Conservation (phyloP, 2,329 filamentous ascomycete species). For the Geosmithia flava region DNA sequence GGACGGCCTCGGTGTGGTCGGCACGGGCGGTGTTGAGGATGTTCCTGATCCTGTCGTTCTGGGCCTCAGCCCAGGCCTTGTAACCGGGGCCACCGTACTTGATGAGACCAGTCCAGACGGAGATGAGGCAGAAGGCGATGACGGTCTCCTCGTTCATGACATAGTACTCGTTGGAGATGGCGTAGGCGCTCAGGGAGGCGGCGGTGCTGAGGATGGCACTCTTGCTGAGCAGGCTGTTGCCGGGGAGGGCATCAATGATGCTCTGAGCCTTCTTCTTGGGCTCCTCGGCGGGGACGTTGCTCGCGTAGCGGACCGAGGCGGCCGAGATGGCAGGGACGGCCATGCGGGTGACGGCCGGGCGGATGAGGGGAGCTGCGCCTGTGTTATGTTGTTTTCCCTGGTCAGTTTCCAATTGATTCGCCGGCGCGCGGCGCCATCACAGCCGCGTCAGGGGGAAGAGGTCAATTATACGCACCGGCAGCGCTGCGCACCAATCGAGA, state of each 20-base stretch:
- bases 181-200: conserved; percentile 82
- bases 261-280: conserved; percentile 96
- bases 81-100: conserved; percentile 91
- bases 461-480: conserved; percentile 59
- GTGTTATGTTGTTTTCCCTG: conserved; percentile 3
- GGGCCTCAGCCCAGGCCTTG: conserved; percentile 79
- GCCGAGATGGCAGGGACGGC: conserved; percentile 62
- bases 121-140: conserved; percentile 82
- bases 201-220: conserved; percentile 90
- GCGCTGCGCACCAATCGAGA: conserved; percentile 93
- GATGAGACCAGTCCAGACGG: conserved; percentile 83
- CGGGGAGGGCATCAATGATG: conserved; percentile 84
- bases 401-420: neutral
- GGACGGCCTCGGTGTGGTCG: conserved; percentile 92
- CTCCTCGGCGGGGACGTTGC: conserved; percentile 71
- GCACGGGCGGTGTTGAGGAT: conserved; percentile 89
- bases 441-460: conserved; percentile 7
- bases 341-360: conserved; percentile 66
- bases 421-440: neutral
- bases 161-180: conserved; percentile 99
- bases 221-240: conserved; percentile 88
- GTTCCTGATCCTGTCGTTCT: conserved; percentile 85
- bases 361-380: conserved; percentile 79
- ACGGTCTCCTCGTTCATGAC: conserved; percentile 99
- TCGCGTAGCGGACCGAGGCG: conserved; percentile 55